Conservation (phyloP, 2,329 filamentous ascomycete species). For the Monilinia polystroma region DNA sequence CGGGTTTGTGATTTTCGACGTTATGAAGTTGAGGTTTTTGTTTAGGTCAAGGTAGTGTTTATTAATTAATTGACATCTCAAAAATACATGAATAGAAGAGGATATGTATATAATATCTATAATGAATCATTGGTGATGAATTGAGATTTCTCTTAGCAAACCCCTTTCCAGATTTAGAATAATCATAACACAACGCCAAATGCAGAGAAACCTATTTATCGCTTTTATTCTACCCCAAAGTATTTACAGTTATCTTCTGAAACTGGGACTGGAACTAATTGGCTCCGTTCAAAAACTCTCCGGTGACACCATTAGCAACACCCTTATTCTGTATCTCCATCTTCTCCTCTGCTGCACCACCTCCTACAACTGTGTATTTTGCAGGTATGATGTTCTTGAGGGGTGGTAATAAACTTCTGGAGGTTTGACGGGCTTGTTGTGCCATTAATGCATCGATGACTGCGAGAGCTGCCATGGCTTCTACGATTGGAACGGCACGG, state of each 20-base stretch:
- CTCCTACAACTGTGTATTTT: constrained; percentile 28
- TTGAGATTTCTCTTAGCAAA: background rate
- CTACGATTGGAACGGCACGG: constrained; percentile 81
- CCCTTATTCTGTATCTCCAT: constrained; percentile 25
- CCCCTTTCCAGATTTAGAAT: background rate
- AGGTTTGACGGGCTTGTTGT: constrained; percentile 64
- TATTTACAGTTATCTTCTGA: constrained; percentile 1
- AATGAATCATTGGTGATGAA: background rate
- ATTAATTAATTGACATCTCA: too few relatives aligned
- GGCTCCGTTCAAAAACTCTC: background rate
- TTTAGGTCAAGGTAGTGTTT: too few relatives aligned
- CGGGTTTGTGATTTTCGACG: too few relatives aligned
- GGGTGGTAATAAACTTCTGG: constrained; percentile 47
- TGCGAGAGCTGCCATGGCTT: constrained; percentile 86
- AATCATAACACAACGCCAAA: background rate
- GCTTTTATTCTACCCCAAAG: constrained; percentile 6
- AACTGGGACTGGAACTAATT: background rate
- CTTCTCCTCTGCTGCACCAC: constrained; percentile 27
- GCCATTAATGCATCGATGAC: constrained; percentile 84
- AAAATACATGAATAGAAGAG: too few relatives aligned
- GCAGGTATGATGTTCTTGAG: constrained; percentile 37
- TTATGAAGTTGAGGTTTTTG: too few relatives aligned
- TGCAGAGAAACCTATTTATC: background rate
- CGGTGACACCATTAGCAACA: constrained; percentile 20
- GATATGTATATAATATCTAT: too few relatives aligned